These are phyloP conservation scores for Trametes pubescens DNA, from an alignment of 1,284 basidiomycete genomes.

Conservation along the genomic window DNA sequence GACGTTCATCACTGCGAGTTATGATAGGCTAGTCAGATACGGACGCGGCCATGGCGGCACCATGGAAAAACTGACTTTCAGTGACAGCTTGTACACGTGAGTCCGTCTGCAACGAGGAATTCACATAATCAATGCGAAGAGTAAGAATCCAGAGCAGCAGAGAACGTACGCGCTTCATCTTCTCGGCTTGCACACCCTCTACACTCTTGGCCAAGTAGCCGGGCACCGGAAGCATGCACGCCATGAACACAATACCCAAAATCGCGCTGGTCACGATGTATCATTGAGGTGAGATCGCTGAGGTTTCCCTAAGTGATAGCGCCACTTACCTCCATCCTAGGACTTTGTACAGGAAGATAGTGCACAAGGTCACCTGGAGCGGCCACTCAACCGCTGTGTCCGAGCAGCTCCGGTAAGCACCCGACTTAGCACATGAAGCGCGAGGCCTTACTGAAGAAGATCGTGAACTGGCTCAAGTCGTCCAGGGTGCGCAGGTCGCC, in stretches of 20 bases:
- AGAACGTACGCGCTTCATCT: conserved; percentile 43
- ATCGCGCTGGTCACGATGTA: conserved; percentile 45
- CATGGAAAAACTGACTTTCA: conserved; percentile 47
- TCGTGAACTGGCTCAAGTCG: conserved; percentile 1
- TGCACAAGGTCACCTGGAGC: conserved; percentile 46
- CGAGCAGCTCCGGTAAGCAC: background rate
- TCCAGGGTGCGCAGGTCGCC: conserved; percentile 28
- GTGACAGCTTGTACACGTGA: conserved; percentile 57
- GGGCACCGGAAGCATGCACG: conserved; percentile 61
- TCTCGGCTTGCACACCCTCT: conserved; percentile 42
- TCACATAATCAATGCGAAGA: background rate
- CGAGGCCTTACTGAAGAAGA: conserved; percentile 16
- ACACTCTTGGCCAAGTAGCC: conserved; percentile 44
- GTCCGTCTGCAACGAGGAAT: conserved; percentile 49
- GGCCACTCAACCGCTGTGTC: conserved; percentile 20
- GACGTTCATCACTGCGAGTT: conserved; percentile 46
- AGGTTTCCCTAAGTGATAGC: background rate
- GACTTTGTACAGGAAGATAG: conserved; percentile 54
- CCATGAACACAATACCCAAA: conserved; percentile 61
- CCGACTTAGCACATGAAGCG: background rate
- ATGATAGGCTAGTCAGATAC: background rate
- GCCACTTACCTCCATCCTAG: conserved; percentile 53
- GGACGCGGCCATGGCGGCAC: background rate
- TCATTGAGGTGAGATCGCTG: too few relatives aligned
- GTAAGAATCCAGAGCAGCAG: background rate